Base-by-base conservation (phyloP, 192 early-diverging fungal species). In the Backusella liffmaniae region DNA sequence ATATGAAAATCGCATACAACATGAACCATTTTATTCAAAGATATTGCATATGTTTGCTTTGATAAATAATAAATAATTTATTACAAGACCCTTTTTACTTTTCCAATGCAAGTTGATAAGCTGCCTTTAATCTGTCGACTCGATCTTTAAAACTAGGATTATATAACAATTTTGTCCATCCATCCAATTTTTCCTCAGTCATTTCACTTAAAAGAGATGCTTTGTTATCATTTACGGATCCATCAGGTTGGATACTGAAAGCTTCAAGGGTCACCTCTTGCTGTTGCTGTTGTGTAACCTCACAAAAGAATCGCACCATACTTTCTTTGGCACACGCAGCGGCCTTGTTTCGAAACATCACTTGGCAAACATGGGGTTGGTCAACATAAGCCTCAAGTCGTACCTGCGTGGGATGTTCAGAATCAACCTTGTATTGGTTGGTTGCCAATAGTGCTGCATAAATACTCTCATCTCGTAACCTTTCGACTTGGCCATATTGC, bases 281-380 rank as follows among this genome's bases (percentile, higher is more conserved):
- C n/a, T 32, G 9, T 8, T 30, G 18, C 1, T 18, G 8, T 7
- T 42, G 26, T 30, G 71, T 73, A 16, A 41, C 23, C 4, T 69
- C 71, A 21, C 41, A 26, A 10, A 82, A 67, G 42, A 78, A 82
- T n/a, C 32, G 65, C 35, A 66, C 76, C 21, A 82, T 53, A 15
- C 32, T 66, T n/a, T 51, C 16, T 0, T 75, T 66, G 8, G 73
- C 68, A 18, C 36, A n/a, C 1, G 15, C 6, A 15, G 68, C 29
- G 8, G 68, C 32, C 30, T 71, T 74, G 41, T 73, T 74, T 26
- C 35, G 34, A 5, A 77, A 36, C 0, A 78, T 34, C 2, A 82
- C 46, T 42, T 88, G 82, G 46, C 85, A 89, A 7, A 86, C 86
- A 67, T 89, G 88, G 9, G 86, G 86, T 73, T 85, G 84, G 65